These are phyloP conservation scores for Aspergillus egyptiacus DNA, from an alignment of 495 filamentous ascomycete species.

Conservation along the genomic window DNA sequence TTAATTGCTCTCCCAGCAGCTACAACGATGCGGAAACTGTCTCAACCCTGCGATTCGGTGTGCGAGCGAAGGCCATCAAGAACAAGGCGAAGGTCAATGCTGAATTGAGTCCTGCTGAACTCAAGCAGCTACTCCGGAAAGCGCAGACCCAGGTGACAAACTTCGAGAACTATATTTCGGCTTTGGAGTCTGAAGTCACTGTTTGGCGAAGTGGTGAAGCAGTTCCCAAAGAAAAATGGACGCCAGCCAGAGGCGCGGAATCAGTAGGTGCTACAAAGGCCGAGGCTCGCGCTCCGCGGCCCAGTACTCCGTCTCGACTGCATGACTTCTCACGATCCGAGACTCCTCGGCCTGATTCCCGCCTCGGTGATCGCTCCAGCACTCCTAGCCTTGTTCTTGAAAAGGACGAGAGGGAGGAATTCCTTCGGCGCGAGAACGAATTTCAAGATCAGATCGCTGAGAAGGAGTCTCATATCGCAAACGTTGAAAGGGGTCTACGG, in stretches of 20 bases:
- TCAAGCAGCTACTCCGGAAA: conserved; percentile 87
- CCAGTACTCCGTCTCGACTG: conserved; percentile 78
- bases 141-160: conserved; percentile 83
- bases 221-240: conserved; percentile 83
- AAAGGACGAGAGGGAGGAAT: conserved; percentile 96
- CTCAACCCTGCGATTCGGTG: conserved; percentile 90
- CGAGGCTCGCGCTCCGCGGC: conserved; percentile 55
- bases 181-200: conserved; percentile 78
- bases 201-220: conserved; percentile 81
- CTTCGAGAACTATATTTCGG: conserved; percentile 78
- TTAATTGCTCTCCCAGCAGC: conserved; percentile 96
- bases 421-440: conserved; percentile 90
- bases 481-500: conserved; percentile 68
- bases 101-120: conserved; percentile 87
- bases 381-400: conserved; percentile 85
- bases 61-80: conserved; percentile 97
- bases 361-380: conserved; percentile 78
- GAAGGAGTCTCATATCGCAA: conserved; percentile 74
- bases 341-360: conserved; percentile 70
- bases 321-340: conserved; percentile 49
- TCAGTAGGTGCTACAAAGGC: conserved; percentile 48
- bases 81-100: conserved; percentile 99
- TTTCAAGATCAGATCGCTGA: conserved; percentile 94
- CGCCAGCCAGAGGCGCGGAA: conserved; percentile 56
- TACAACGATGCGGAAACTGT: conserved; percentile 97